These are phyloP conservation scores for Pichia thaimueangensis DNA, from an alignment of 805 yeast species.

Conservation along the genomic window DNA sequence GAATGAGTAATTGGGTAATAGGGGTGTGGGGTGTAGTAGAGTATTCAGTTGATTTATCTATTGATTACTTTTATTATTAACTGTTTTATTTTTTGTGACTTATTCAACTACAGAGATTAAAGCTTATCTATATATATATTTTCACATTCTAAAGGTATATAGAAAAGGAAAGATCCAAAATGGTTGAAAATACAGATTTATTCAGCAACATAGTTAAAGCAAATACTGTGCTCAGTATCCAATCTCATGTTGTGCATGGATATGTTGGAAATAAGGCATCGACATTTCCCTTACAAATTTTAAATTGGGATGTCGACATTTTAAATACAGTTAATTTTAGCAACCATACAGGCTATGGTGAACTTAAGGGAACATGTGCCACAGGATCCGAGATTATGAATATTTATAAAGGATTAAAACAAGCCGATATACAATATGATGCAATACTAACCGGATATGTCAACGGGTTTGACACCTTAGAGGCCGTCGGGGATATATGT, in stretches of 20 bases:
- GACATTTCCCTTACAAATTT: constrained; percentile 55
- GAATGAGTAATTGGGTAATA: too few relatives aligned
- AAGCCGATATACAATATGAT: constrained; percentile 35
- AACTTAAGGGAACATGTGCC: constrained; percentile 42
- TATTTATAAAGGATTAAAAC: constrained; percentile 34
- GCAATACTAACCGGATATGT: constrained; percentile 65
- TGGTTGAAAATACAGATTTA: too few relatives aligned
- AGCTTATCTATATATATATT: too few relatives aligned
- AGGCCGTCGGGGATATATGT: constrained; percentile 35
- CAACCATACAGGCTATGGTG: constrained; percentile 68
- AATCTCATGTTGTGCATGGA: constrained; percentile 69
- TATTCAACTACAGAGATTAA: too few relatives aligned
- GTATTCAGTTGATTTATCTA: too few relatives aligned
- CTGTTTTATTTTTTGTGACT: too few relatives aligned
- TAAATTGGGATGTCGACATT: constrained; percentile 67
- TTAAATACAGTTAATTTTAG: constrained; percentile 60
- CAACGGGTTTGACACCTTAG: constrained; percentile 48
- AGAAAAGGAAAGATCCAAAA: too few relatives aligned
- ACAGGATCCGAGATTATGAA: constrained; percentile 34
- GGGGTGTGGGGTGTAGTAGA: too few relatives aligned
- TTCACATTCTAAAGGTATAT: too few relatives aligned
- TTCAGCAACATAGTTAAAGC: constrained; percentile 12
- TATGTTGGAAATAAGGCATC: constrained; percentile 67
- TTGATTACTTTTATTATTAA: too few relatives aligned
- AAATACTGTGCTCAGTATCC: constrained; percentile 43